Conservation (phyloP, 2,329 filamentous ascomycete species). For the Sporothrix schenckii region DNA sequence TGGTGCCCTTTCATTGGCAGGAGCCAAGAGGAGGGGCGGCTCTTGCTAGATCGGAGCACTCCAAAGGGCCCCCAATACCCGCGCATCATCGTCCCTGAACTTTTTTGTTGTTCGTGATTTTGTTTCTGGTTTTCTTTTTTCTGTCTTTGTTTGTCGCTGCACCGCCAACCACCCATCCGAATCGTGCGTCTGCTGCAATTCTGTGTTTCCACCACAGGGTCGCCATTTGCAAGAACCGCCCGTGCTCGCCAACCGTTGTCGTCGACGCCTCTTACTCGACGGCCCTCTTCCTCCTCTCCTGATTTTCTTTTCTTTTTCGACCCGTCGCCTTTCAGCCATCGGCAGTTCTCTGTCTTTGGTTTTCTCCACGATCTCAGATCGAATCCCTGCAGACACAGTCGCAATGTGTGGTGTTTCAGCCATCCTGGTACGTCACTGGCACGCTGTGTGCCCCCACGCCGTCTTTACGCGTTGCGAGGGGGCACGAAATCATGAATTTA, state of each 20-base stretch:
- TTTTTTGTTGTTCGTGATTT: not conserved
- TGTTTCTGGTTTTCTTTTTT: not conserved
- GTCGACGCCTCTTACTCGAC: slow-evolving; percentile 20
- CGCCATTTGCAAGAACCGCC: slow-evolving; percentile 15
- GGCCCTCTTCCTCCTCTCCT: not conserved
- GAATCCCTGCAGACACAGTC: not conserved
- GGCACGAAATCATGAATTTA: not conserved
- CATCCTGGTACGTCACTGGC: slow-evolving; percentile 29
- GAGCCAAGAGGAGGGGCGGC: slow-evolving; percentile 18
- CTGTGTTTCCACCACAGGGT: slow-evolving; percentile 19
- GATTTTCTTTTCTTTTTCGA: not conserved
- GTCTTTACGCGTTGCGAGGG: not conserved
- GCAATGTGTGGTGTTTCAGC: slow-evolving; percentile 34
- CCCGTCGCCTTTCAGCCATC: not conserved
- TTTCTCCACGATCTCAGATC: not conserved
- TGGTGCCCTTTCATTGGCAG: slow-evolving; percentile 20
- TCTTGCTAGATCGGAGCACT: slow-evolving; percentile 21
- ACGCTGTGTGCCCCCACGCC: not conserved
- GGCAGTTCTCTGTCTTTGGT: not conserved
- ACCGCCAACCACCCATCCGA: slow-evolving; percentile 22
- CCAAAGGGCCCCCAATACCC: slow-evolving; percentile 22
- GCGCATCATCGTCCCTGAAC: slow-evolving; percentile 16
- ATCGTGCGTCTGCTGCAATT: slow-evolving; percentile 22
- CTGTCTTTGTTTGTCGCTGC: not conserved
- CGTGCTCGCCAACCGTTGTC: not conserved